Evolutionary conservation across 2,329 filamentous ascomycete species (phyloP), one percentile per base, ranked within the genome.

Genomic region (Pseudogymnoascus sp.): DNA sequence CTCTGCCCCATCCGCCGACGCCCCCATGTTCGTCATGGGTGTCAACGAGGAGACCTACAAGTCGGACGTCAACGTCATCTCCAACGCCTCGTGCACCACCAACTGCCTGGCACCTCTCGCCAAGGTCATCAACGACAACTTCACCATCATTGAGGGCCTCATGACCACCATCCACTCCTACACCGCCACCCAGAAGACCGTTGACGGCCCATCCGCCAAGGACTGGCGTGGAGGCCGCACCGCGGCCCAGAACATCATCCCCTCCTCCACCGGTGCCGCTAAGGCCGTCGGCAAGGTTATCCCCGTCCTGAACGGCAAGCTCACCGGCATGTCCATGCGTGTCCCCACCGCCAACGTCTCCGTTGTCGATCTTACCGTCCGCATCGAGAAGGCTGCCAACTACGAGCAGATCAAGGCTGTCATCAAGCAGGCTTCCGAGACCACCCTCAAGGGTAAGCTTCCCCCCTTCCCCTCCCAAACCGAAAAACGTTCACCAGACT

Each of bases 221-320:
- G 94, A 97, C 84, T 99, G 93, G 93, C 89, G 93, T 81, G 94
- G 94, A 86, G 94, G 94, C 79, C 94, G 94, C 82, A 92, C 90
- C 72, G 94, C 94, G 81, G 94, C 94, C 75, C 90, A 96, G 85
- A 97, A 99, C 89, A 97, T 97, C 85, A 97, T 99, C 75, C 94
- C 94, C 79, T 91, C 87, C 84, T 96, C 90, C 86, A 99, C 94
- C 69, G 94, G 94, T 87, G 94, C 94, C 78, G 94, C 94, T 77
- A 99, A 99, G 91, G 94, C 94, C 76, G 94, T 99, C 81, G 94
- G 94, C 82, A 99, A 99, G 89, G 94, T 97, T 83, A 97, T 97
- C 74, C 94, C 94, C 72, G 81, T 85, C 71, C 87, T 99, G 71
- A 97, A 97, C 82, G 94, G 94, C 86, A 99, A 99, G 88, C 91